Evolutionary conservation across 129 eudicot species (phyloP).

Genomic region (Sambucus nigra): DNA sequence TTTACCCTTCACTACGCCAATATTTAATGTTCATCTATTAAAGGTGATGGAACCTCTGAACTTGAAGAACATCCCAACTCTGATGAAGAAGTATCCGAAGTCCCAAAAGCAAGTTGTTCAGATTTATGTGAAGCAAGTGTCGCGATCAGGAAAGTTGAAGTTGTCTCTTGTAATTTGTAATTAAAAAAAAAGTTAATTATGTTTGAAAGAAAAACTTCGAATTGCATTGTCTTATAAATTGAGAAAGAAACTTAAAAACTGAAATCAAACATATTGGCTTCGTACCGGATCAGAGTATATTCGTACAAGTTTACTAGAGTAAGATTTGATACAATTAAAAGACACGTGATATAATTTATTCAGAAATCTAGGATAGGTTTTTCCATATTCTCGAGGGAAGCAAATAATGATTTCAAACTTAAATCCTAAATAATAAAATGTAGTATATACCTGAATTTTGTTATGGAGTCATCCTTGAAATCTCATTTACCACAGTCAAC

Average conservation of each 20-base stretch:
- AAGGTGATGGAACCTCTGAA: conserved; percentile 15
- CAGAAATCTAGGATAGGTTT: no score
- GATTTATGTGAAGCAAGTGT: conserved; percentile 63
- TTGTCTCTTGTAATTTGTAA: conserved; percentile 48
- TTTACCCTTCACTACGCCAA: conserved; percentile 15
- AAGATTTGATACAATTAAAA: no score
- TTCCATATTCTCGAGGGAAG: no score
- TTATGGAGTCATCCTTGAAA: no score
- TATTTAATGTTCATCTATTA: conserved; percentile 11
- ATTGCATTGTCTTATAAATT: background rate
- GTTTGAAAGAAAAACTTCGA: no score
- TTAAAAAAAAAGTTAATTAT: background rate
- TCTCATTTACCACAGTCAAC: no score
- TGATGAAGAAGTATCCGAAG: conserved; percentile 19
- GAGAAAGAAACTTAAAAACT: background rate
- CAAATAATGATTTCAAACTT: no score
- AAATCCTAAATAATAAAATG: no score
- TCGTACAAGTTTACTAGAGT: no score
- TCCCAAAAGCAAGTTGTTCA: conserved; percentile 24
- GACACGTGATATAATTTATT: no score
- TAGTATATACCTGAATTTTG: no score
- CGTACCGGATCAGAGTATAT: no score
- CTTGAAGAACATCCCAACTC: conserved; percentile 42
- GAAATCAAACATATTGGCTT: background rate
- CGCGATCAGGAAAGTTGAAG: conserved; percentile 71